phyloP scores from a whole-genome alignment of 139 green algal species.

The Trebouxia sp. region DNA sequence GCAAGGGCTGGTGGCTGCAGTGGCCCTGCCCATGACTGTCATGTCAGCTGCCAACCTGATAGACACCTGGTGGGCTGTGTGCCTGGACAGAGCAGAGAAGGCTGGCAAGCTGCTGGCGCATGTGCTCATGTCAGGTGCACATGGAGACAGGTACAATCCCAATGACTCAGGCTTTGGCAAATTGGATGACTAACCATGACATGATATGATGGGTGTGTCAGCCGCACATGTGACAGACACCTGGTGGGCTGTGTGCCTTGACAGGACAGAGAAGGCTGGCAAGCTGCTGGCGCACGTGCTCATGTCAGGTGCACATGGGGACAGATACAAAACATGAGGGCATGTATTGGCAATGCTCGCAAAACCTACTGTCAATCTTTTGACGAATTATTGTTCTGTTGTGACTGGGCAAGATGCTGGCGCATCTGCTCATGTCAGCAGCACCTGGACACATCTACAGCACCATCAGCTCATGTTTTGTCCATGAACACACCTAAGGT shows the following conservation, averaged over 20 bases:
- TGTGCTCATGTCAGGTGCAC: conserved; percentile 56
- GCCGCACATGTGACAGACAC: conserved; percentile 19
- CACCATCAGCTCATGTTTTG: too few species aligned
- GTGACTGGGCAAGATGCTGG: too few species aligned
- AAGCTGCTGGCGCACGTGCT: conserved; percentile 68
- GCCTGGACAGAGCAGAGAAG: conserved; percentile 58
- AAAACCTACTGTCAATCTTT: not conserved
- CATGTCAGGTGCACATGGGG: conserved; percentile 52
- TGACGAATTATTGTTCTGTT: too few species aligned
- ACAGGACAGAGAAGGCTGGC: conserved; percentile 57
- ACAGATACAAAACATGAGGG: too few species aligned
- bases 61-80: conserved; percentile 40
- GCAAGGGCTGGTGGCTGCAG: conserved; percentile 22
- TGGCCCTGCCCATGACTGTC: conserved; percentile 31
- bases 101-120: conserved; percentile 62
- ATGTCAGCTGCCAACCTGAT: conserved; percentile 22
- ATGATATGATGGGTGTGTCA: too few species aligned
- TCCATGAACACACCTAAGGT: too few species aligned
- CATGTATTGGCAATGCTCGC: too few species aligned
- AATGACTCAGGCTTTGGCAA: not conserved
- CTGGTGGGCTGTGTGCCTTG: conserved; percentile 45
- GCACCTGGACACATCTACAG: too few species aligned
- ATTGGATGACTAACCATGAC: too few species aligned
- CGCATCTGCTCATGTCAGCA: too few species aligned
- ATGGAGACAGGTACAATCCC: conserved; percentile 56